Evolutionary conservation across 345 rosid genomes (phyloP).

Genomic region (Eucalyptus victrix): DNA sequence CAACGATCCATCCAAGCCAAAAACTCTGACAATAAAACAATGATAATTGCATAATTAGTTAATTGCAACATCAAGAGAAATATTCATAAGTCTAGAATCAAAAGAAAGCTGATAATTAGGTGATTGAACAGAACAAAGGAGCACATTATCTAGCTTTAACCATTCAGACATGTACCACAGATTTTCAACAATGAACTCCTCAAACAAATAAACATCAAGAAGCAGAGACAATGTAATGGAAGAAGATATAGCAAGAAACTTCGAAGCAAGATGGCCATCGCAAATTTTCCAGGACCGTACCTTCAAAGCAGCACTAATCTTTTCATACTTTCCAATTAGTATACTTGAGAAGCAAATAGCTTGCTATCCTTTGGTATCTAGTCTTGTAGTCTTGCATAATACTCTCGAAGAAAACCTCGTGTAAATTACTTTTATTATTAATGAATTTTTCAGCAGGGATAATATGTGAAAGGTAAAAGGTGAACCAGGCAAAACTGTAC

Average conservation of each 20-base stretch:
- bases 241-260: background rate
- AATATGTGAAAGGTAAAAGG: background rate
- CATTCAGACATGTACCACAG: background rate
- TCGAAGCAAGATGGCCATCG: background rate
- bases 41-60: background rate
- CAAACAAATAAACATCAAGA: background rate
- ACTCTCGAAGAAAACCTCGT: background rate
- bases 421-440: background rate
- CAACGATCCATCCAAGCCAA: conserved; percentile 79
- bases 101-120: background rate
- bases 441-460: background rate
- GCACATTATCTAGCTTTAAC: background rate
- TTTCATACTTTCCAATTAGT: background rate
- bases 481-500: background rate
- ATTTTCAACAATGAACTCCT: background rate
- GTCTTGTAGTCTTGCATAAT: background rate
- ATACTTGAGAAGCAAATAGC: background rate
- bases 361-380: background rate
- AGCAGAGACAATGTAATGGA: background rate
- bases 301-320: background rate
- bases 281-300: background rate
- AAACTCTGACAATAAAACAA: conserved; percentile 50
- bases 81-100: background rate
- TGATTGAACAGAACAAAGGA: background rate
- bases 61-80: background rate